Evolutionary conservation across 306 rosid species (phyloP), one percentile per base, ranked within the genome.

Genomic region (Begonia peltatifolia): DNA sequence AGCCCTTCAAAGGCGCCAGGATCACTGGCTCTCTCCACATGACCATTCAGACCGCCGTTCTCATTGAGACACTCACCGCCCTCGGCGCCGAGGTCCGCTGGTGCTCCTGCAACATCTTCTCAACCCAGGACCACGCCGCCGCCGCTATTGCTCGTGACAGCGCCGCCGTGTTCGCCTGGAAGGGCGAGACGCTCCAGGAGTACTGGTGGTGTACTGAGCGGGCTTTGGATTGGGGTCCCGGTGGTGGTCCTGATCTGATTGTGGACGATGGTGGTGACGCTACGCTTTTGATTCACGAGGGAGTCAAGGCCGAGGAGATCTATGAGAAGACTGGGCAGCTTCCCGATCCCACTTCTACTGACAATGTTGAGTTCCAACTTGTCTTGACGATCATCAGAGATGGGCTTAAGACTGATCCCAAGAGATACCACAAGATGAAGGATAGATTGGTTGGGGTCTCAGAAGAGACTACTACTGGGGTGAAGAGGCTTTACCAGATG

Each of bases 101-200:
- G 93, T 79, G 87, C n/a, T 79, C 93, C 14, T 79, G 93, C 84
- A 83, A 83, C 78, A 83, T 83, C 20, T 83, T 79, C 69, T 83
- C 93, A 54, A 83, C 93, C 0, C 93, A 83, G 62, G 93, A 83
- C 74, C 93, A 83, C 55, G 82, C 93, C 41, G 93, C 93, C 17
- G 80, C 93, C 9, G 87, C 82, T 13, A 83, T 70, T 6, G 93
- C 87, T 5, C 79, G 87, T 9, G 93, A 79, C 54, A 67, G 76
- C 18, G 87, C 87, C 10, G 15, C 87, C 2, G 87, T 83, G 0
- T 83, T 83, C 57, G 93, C 93, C 16, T 79, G 87, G 87, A 83
- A 83, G 50, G 93, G 94, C 0, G 94, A 84, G 63, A 84, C 87
- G 16, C 78, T 84, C 6, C 84, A 79, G 71, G 94, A 84, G 63